Conservation (phyloP, 2,329 filamentous ascomycete species). For the Paraphoma sp. region DNA sequence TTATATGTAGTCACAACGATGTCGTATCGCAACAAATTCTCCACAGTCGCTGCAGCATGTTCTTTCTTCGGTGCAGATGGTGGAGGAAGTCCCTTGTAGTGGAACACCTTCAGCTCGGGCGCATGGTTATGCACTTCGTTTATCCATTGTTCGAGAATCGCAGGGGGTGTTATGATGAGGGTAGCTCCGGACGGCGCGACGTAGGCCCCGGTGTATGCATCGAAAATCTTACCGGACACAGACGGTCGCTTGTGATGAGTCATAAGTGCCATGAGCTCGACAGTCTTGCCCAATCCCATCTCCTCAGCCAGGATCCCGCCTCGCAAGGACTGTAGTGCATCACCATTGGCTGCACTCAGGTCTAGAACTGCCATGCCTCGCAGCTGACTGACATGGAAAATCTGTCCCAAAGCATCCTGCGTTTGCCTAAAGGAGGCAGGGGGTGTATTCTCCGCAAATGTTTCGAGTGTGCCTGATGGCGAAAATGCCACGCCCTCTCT, state of each 20-base stretch:
- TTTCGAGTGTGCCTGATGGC: conserved; percentile 17
- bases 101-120: conserved; percentile 61
- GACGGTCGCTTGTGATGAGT: conserved; percentile 62
- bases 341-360: conserved; percentile 50
- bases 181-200: conserved; percentile 63
- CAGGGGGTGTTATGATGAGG: conserved; percentile 67
- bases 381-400: conserved; percentile 67
- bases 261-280: conserved; percentile 77
- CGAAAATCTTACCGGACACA: conserved; percentile 27
- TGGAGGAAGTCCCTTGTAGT: conserved; percentile 61
- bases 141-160: conserved; percentile 69
- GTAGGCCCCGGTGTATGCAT: conserved; percentile 51
- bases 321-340: conserved; percentile 47
- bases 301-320: conserved; percentile 79
- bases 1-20: conserved; percentile 70
- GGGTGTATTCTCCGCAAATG: conserved; percentile 16
- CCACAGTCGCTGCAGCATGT: conserved; percentile 50
- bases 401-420: conserved; percentile 55
- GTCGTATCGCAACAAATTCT: conserved; percentile 59
- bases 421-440: conserved; percentile 55
- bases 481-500: conserved; percentile 67
- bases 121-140: conserved; percentile 65
- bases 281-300: conserved; percentile 83
- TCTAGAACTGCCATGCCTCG: conserved; percentile 66
- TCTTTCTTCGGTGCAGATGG: conserved; percentile 35